These are phyloP conservation scores for Serpula lacrymans DNA, from an alignment of 768 basidiomycete species.

Conservation along the genomic window DNA sequence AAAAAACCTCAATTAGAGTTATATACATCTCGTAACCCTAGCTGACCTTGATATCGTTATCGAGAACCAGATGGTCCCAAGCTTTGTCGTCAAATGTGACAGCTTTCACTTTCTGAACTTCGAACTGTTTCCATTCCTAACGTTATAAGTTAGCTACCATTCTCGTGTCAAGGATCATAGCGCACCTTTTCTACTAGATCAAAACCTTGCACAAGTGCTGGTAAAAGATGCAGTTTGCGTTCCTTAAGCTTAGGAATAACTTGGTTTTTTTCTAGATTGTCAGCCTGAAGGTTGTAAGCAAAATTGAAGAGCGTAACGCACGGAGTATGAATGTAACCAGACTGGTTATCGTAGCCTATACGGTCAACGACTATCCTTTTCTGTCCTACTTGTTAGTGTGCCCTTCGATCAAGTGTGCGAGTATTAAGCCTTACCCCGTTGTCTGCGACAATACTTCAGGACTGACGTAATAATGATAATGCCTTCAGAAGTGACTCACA, in stretches of 20 bases:
- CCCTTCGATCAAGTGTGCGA: background rate
- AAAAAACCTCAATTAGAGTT: constrained; percentile 56
- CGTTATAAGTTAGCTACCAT: background rate
- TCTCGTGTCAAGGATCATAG: background rate
- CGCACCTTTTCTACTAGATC: constrained; percentile 52
- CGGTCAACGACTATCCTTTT: constrained; percentile 18
- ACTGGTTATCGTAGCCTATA: constrained; percentile 5
- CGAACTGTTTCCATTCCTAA: constrained; percentile 49
- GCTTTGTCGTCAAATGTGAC: constrained; percentile 59
- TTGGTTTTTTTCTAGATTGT: constrained; percentile 2
- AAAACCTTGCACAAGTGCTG: constrained; percentile 60
- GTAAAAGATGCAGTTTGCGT: constrained; percentile 52
- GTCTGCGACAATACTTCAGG: constrained; percentile 5
- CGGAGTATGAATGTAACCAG: constrained; percentile 5
- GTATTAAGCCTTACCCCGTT: constrained; percentile 7
- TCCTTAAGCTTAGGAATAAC: constrained; percentile 37
- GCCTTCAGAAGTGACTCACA: constrained; percentile 15
- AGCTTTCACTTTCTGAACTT: constrained; percentile 48
- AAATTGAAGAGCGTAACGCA: background rate
- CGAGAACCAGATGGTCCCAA: constrained; percentile 59
- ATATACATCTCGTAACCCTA: constrained; percentile 34
- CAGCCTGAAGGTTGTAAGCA: background rate
- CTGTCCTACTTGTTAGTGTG: constrained; percentile 6
- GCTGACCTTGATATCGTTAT: constrained; percentile 42
- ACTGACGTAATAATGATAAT: background rate